Evolutionary conservation across 2,329 filamentous ascomycete genomes (phyloP), one percentile per base, ranked within the genome.

Genomic region (Fusarium sp.): DNA sequence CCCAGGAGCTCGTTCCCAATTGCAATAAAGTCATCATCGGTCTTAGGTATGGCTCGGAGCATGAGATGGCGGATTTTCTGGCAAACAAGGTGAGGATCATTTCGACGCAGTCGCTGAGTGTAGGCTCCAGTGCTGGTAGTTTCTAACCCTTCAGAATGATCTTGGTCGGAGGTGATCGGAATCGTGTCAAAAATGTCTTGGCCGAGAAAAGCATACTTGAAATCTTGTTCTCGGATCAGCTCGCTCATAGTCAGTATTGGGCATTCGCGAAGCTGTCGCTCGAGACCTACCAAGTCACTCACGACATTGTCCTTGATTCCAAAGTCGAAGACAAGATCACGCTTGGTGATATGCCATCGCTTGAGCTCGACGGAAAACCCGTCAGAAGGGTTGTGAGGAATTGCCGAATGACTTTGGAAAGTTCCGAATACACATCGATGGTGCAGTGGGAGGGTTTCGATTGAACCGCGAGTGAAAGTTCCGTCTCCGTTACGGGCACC

Each of bases 341-440:
- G 39, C 9, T 58, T 31, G 5, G 15, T 44, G 6, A 57, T 7
- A n/a, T 53, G 21, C 7, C 40, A 19, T 3, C 14, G 8, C 9
- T 36, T 15, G 6, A 45, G 31, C 19, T 58, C 49, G n/a, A 33
- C 8, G 0, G 49, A 44, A 17, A 26, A 22, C 3, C 19, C 15
- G 7, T 45, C 49, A 7, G 26, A 19, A 14, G 1, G 38, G 11
- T 55, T 21, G 4, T 39, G 17, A 3, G 39, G 56, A n/a, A 58
- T 26, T 6, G 13, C 19, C 6, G 49, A 22, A 19, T 8, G 6
- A 11, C 13, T 2, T 19, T 19, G 26, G 10, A 34, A 33, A 6
- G 15, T 31, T n/a, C 49, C 50, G 7, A 22, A 13, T 6, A 55
- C 14, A 15, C 56, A 58, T 21, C 19, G 24, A 26, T 58, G 56